Conservation (phyloP, 176 grass and related monocot genomes). For the Cenchrus americanus region DNA sequence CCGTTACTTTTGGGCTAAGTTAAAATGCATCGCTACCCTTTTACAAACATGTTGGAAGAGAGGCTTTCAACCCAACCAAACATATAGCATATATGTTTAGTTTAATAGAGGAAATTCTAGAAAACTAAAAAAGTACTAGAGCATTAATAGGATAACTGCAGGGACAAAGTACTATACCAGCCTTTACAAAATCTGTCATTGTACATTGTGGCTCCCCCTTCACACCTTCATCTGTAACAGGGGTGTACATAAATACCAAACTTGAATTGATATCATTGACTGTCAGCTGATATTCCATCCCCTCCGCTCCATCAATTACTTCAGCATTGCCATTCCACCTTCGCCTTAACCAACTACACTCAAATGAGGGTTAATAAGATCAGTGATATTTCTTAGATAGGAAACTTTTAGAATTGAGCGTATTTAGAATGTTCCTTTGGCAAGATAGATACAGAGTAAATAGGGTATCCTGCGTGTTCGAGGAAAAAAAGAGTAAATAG, state of each 20-base stretch:
- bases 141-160: background rate
- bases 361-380: conserved; percentile 40
- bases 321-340: conserved; percentile 70
- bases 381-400: conserved; percentile 12
- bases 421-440: conserved; percentile 12
- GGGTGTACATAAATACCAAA: conserved; percentile 92
- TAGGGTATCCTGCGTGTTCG: background rate
- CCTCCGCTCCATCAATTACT: conserved; percentile 72
- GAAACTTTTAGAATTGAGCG: conserved; percentile 3
- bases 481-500: conserved; percentile 1
- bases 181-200: conserved; percentile 87
- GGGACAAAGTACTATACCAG: conserved; percentile 55
- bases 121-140: background rate
- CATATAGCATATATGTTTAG: conserved; percentile 10
- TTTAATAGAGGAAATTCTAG: background rate
- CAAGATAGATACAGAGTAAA: conserved; percentile 18
- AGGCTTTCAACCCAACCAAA: conserved; percentile 23
- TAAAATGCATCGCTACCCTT: conserved; percentile 11
- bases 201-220: conserved; percentile 85
- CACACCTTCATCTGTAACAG: conserved; percentile 79
- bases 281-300: conserved; percentile 78
- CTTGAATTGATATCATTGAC: conserved; percentile 82
- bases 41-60: conserved; percentile 13
- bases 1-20: conserved; percentile 16
- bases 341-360: conserved; percentile 80